These are phyloP conservation scores for Penicillium fuscoglaucum DNA, from an alignment of 2,329 filamentous ascomycete species.

Conservation along the genomic window DNA sequence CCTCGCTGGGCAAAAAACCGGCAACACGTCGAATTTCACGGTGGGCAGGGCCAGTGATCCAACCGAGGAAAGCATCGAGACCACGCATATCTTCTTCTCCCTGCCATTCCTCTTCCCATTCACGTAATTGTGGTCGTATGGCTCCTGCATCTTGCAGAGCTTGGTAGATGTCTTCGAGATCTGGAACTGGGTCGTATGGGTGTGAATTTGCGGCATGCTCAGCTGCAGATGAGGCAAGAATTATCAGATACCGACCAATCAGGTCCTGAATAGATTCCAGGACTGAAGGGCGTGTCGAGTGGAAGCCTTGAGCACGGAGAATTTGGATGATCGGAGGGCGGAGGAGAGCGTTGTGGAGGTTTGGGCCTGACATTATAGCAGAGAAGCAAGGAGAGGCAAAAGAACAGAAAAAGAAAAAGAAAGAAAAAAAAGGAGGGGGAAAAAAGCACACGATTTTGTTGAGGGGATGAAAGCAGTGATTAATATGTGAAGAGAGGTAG, in stretches of 20 bases:
- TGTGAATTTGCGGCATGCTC: conserved; percentile 70
- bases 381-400: too few relatives aligned
- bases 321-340: conserved; percentile 88
- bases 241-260: conserved; percentile 73
- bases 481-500: neutral
- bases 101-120: conserved; percentile 66
- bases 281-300: conserved; percentile 75
- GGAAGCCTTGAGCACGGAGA: conserved; percentile 86
- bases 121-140: conserved; percentile 66
- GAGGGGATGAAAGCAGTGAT: neutral
- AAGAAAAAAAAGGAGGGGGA: too few relatives aligned
- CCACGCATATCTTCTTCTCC: conserved; percentile 76
- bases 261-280: conserved; percentile 87
- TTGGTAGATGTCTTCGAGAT: conserved; percentile 77
- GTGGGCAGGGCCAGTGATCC: conserved; percentile 73
- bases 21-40: conserved; percentile 80
- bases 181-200: conserved; percentile 60
- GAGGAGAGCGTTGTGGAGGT: conserved; percentile 73
- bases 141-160: conserved; percentile 80
- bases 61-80: conserved; percentile 73
- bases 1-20: conserved; percentile 62
- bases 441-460: too few relatives aligned
- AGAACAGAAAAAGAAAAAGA: too few relatives aligned
- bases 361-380: conserved; percentile 47
- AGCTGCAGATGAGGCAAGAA: conserved; percentile 72